Percentiles rank a stretch among this genome's conserved stretches.
These are phyloP conservation scores for Brassica hybrid DNA, from an alignment of 441 rosid genomes.

Conservation along the genomic window DNA sequence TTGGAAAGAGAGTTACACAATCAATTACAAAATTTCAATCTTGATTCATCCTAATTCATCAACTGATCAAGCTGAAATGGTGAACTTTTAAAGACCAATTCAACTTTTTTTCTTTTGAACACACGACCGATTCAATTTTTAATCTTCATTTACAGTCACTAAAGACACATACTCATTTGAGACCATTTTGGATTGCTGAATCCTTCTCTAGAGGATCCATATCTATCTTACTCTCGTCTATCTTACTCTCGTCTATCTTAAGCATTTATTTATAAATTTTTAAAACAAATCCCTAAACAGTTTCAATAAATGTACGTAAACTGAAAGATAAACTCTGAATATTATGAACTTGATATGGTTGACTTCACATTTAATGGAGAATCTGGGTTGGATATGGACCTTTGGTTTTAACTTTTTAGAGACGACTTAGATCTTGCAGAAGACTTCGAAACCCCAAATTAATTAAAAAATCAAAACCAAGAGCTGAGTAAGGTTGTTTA, in stretches of 20 bases:
- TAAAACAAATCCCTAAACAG: not conserved
- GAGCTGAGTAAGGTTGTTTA: constrained; percentile 21
- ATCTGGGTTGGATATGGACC: constrained; percentile 30
- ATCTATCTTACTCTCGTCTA: no score
- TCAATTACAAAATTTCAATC: not conserved
- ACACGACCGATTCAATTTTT: not conserved
- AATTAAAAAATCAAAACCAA: constrained; percentile 4
- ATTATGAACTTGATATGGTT: not conserved
- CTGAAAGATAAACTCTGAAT: not conserved
- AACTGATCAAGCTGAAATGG: not conserved
- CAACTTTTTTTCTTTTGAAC: not conserved
- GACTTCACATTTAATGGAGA: constrained; percentile 6
- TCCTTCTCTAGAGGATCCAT: not conserved
- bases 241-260: no score
- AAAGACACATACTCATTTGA: not conserved
- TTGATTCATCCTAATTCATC: not conserved
- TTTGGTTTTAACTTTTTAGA: constrained; percentile 12
- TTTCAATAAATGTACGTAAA: not conserved
- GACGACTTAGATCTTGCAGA: constrained; percentile 29
- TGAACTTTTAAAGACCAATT: not conserved
- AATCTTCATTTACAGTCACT: not conserved
- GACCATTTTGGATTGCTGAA: not conserved
- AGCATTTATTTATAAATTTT: not conserved
- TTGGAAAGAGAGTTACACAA: not conserved
- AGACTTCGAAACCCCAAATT: not conserved